These are phyloP conservation scores for Capsella rubella DNA, from an alignment of 441 rosid species.

Conservation along the genomic window DNA sequence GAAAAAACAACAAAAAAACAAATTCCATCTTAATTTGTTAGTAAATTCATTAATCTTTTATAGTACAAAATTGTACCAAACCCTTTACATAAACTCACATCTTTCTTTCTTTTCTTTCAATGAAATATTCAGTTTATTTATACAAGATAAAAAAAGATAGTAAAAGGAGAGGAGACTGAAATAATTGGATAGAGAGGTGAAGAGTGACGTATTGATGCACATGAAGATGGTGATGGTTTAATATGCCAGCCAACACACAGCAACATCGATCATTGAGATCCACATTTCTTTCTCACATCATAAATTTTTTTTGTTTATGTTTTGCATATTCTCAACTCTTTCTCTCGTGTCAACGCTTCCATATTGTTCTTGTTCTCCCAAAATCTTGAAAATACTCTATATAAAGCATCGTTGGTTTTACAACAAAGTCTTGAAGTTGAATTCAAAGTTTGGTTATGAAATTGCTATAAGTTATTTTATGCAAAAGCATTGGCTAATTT, in stretches of 20 bases:
- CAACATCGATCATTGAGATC: conserved; percentile 40
- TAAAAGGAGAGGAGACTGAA: conserved; percentile 2
- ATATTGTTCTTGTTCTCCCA: not conserved
- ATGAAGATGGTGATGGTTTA: conserved; percentile 47
- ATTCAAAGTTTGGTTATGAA: not conserved
- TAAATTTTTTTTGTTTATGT: not conserved
- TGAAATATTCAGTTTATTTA: not conserved
- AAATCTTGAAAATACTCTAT: not conserved
- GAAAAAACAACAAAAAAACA: not conserved
- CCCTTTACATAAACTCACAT: not conserved
- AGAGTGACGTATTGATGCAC: conserved; percentile 44
- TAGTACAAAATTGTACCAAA: conserved; percentile 27
- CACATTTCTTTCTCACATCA: conserved; percentile 44
- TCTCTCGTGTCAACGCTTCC: conserved; percentile 26
- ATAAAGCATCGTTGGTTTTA: not conserved
- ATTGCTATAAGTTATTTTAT: not conserved
- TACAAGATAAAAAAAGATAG: too few relatives aligned
- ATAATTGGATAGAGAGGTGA: conserved; percentile 35
- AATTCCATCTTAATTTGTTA: conserved; percentile 3
- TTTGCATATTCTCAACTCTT: conserved; percentile 19
- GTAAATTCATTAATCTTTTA: not conserved
- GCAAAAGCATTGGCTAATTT: not conserved
- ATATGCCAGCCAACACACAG: conserved; percentile 47
- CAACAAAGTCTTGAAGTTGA: not conserved
- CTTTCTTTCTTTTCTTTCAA: not conserved